phyloP scores from a whole-genome alignment of 2,329 filamentous ascomycete genomes.

The Colletotrichum tofieldiae region DNA sequence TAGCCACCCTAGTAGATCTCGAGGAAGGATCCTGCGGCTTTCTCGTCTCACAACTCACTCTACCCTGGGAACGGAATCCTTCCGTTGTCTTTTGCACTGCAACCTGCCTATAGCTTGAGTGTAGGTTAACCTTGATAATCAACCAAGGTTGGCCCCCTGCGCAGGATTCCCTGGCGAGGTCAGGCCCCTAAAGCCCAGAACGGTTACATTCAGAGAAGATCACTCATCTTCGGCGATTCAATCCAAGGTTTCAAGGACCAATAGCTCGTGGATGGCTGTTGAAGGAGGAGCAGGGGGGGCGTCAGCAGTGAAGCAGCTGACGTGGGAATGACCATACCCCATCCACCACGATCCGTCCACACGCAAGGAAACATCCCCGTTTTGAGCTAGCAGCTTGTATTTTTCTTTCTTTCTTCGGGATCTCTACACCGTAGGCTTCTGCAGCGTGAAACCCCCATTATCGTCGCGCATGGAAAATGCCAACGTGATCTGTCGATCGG shows the following conservation, averaged over 20 bases:
- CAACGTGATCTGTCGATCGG: conserved; percentile 14
- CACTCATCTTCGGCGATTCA: neutral
- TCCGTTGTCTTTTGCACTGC: neutral
- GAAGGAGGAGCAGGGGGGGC: conserved; percentile 9
- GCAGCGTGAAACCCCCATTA: neutral
- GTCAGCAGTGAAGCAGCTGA: conserved; percentile 41
- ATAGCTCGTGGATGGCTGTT: neutral
- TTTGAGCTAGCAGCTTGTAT: neutral
- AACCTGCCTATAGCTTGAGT: neutral
- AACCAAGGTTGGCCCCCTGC: neutral
- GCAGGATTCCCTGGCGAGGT: neutral
- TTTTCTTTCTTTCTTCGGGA: neutral
- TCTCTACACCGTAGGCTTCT: neutral
- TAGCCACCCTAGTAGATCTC: conserved; percentile 5
- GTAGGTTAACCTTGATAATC: neutral
- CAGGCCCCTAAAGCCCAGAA: conserved; percentile 1
- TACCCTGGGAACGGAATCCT: conserved; percentile 20
- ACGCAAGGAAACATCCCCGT: neutral
- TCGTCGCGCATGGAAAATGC: conserved; percentile 18
- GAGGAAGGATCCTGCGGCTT: conserved; percentile 33
- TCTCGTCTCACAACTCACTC: conserved; percentile 6
- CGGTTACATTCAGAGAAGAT: neutral
- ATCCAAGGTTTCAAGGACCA: neutral
- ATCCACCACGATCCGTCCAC: conserved; percentile 20
- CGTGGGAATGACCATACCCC: conserved; percentile 5